Evolutionary conservation across 257 asterid genomes (phyloP), one percentile per base, ranked within the genome.

Genomic region (Fraxinus americana): DNA sequence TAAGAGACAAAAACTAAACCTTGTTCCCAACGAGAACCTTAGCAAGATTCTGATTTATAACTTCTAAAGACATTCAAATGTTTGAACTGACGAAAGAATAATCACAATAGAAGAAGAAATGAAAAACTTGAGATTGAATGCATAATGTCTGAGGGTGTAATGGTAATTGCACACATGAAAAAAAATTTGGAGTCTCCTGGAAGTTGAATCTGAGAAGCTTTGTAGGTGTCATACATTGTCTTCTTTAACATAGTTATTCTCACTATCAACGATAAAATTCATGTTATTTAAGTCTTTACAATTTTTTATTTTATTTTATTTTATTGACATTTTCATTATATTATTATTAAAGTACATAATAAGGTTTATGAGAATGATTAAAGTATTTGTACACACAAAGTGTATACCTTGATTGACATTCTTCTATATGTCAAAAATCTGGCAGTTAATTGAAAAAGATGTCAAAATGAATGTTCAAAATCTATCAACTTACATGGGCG

Each of bases 21-120:
- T 89, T 52, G 96, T 83, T 88, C 38, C 65, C 85, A 85, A 88
- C 97, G 91, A 83, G 76, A 69, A 71, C 82, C 79, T 25, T 6
- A 67, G 70, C 69, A 82, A 83, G 86, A 85, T 87, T 57, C 90
- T 86, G 35, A 71, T 80, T 82, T 43, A 75, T 50, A 75, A 71
- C 86, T 38, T 57, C 32, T 75, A 39, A 48, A 79, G 77, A 71
- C 29, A 50, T 74, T 68, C 54, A 70, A 72, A 75, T 75, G 67
- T 48, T 52, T 71, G 77, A 63, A 63, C 72, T 69, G 21, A 70
- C 14, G 4, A 35, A 27, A 67, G 52, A 35, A 32, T 35, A 25
- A 27, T 29, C 61, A 10, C 70, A 11, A 35, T 21, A 4, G 7
- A 39, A 17, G 2, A 39, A 3, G 9, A 41, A 71, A 23, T 7